Evolutionary conservation across 2,329 filamentous ascomycete genomes (phyloP).

Genomic region (Fusarium nurragi): DNA sequence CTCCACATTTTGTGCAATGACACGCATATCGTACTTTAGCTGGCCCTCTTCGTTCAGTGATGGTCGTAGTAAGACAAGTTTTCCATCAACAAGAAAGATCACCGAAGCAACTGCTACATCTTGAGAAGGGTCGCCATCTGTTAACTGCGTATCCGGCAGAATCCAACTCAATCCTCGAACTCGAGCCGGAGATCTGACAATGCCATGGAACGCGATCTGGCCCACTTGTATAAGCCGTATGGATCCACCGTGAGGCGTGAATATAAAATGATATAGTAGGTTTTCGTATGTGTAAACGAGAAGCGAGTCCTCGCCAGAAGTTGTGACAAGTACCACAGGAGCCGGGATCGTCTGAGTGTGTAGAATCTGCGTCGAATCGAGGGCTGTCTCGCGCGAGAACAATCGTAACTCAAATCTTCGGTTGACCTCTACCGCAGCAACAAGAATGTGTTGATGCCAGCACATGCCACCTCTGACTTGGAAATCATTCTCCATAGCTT

Average conservation of each 20-base stretch:
- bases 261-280: conserved; percentile 92
- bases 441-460: conserved; percentile 95
- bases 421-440: conserved; percentile 90
- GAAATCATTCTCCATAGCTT: conserved; percentile 86
- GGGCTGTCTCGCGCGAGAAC: conserved; percentile 84
- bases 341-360: conserved; percentile 81
- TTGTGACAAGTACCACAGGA: conserved; percentile 88
- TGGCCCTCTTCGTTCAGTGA: conserved; percentile 83
- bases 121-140: conserved; percentile 92
- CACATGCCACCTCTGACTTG: conserved; percentile 96
- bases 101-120: conserved; percentile 95
- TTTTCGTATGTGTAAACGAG: conserved; percentile 98
- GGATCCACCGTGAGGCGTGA: conserved; percentile 73
- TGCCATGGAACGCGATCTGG: conserved; percentile 96
- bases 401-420: conserved; percentile 87
- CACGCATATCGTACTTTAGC: conserved; percentile 97
- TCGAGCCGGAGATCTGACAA: conserved; percentile 90
- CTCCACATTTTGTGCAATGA: conserved; percentile 95
- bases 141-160: conserved; percentile 86
- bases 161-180: conserved; percentile 97
- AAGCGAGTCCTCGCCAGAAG: conserved; percentile 91
- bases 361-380: conserved; percentile 78
- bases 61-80: conserved; percentile 90
- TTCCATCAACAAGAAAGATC: conserved; percentile 95
- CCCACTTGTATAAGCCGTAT: conserved; percentile 91